Conservation (phyloP, 805 yeast species). For the Saccharomyces cerevisiae region DNA sequence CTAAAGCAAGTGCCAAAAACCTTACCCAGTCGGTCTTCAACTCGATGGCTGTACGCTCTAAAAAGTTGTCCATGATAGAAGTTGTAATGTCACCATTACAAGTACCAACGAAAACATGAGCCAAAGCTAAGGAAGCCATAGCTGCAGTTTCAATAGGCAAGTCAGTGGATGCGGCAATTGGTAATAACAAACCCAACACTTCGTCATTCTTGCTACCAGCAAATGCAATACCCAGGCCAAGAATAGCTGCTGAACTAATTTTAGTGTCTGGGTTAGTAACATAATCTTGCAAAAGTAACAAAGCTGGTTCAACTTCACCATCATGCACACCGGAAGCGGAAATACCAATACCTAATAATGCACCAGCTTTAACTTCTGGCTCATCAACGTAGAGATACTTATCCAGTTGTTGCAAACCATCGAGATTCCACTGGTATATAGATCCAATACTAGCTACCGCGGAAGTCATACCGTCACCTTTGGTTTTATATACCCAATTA, state of each 20-base stretch:
- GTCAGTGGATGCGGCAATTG: slow-evolving; percentile 71
- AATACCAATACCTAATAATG: slow-evolving; percentile 89
- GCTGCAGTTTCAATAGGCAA: slow-evolving; percentile 71
- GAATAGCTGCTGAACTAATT: slow-evolving; percentile 71
- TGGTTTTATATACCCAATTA: slow-evolving; percentile 85
- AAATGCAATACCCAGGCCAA: slow-evolving; percentile 89
- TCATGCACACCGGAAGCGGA: slow-evolving; percentile 90
- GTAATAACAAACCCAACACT: slow-evolving; percentile 65
- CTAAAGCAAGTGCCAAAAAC: slow-evolving; percentile 86
- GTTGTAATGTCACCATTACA: slow-evolving; percentile 91
- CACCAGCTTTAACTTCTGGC: slow-evolving; percentile 89
- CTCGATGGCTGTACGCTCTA: slow-evolving; percentile 75
- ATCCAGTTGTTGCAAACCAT: slow-evolving; percentile 85
- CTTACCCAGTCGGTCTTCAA: slow-evolving; percentile 80
- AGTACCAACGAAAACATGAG: slow-evolving; percentile 92
- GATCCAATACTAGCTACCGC: slow-evolving; percentile 90
- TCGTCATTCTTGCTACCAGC: slow-evolving; percentile 90
- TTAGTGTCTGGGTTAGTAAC: slow-evolving; percentile 55
- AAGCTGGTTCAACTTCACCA: slow-evolving; percentile 82
- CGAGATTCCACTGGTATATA: slow-evolving; percentile 85
- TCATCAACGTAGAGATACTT: slow-evolving; percentile 80
- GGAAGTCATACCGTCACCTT: slow-evolving; percentile 83
- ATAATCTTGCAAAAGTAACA: slow-evolving; percentile 77
- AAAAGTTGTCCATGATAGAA: slow-evolving; percentile 79
- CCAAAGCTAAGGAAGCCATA: slow-evolving; percentile 83